Base-by-base conservation (phyloP, 257 asterid species). In the Paulownia fortunei region DNA sequence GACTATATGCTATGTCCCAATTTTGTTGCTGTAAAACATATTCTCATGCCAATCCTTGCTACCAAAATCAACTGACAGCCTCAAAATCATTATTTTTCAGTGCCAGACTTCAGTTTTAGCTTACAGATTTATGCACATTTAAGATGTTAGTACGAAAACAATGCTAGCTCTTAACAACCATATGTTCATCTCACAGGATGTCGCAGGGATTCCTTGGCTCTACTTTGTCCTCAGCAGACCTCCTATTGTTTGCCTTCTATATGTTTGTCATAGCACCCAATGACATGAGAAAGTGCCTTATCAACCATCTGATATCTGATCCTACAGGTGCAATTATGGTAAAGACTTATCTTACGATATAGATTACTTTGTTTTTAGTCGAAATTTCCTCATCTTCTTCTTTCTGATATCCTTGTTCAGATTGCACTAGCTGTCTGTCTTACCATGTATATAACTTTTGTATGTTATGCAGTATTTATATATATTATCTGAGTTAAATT, bases 131-230 rank as follows among this genome's bases (percentile, higher is more conserved):
- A 11, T 6, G 47, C 47, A 41, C 72, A 10, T 54, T 6, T 46
- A 51, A 47, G 26, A 5, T 61, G 34, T 23, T 36, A 21, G 13
- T 24, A 16, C 12, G 23, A 16, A 26, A 21, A 36, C 15, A 70
- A n/a, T n/a, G 0, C 10, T 80, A 24, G 49, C 42, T 59, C 34
- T 42, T 78, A 49, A 77, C 59, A 39, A 63, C 30, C 6, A 47
- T n/a, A n/a, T 59, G 77, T 78, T 68, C 21, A 70, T 69, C 23
- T 64, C 52, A 21, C 91, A 93, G 99, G 99, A 93, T 93, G 99
- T 90, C 96, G 21, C 98, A 96, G 70, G 99, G 99, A 67, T 96
- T 96, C 84, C 94, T 96, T n/a, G 99, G 98, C 1, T 96, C 98
- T 5, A 93, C 92, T 21, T 83, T 96, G 58, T 96, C 99, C 8